These are phyloP conservation scores for Rutstroemia sydowiana DNA, from an alignment of 2,329 filamentous ascomycete species.

Conservation along the genomic window DNA sequence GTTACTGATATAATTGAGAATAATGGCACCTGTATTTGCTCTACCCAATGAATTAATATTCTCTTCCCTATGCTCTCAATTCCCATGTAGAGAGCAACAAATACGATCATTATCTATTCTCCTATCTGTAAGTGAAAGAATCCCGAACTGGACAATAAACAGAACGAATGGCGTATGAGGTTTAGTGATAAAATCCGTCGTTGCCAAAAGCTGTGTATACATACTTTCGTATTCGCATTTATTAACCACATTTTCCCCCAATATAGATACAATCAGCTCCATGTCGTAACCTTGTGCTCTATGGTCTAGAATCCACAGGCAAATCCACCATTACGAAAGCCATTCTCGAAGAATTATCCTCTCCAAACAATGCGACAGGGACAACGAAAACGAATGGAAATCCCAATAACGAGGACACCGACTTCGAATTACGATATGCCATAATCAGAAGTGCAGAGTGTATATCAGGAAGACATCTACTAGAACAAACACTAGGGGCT, in stretches of 20 bases:
- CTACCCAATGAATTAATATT: conserved; percentile 46
- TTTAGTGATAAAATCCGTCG: no score
- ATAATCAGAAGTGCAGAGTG: conserved; percentile 67
- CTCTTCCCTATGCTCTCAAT: conserved; percentile 39
- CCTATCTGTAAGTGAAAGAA: conserved; percentile 33
- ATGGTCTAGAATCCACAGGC: conserved; percentile 81
- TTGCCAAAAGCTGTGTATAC: no score
- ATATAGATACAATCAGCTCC: conserved; percentile 9
- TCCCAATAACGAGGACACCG: conserved; percentile 43
- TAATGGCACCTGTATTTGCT: conserved; percentile 39
- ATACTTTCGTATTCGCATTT: no score
- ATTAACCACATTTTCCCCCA: no score
- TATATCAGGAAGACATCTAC: conserved; percentile 69
- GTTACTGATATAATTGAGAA: no score
- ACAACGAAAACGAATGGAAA: conserved; percentile 51
- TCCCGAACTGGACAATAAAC: no score
- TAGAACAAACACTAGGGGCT: conserved; percentile 60
- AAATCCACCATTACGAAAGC: conserved; percentile 66
- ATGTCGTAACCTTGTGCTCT: conserved; percentile 58
- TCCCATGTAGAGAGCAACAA: conserved; percentile 52
- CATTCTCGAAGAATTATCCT: conserved; percentile 46
- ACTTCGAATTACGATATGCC: conserved; percentile 43
- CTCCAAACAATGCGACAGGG: conserved; percentile 39
- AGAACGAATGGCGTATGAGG: no score
- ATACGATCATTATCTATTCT: conserved; percentile 52